These are phyloP conservation scores for Chalciporus piperatus DNA, from an alignment of 768 basidiomycete genomes.

Conservation along the genomic window DNA sequence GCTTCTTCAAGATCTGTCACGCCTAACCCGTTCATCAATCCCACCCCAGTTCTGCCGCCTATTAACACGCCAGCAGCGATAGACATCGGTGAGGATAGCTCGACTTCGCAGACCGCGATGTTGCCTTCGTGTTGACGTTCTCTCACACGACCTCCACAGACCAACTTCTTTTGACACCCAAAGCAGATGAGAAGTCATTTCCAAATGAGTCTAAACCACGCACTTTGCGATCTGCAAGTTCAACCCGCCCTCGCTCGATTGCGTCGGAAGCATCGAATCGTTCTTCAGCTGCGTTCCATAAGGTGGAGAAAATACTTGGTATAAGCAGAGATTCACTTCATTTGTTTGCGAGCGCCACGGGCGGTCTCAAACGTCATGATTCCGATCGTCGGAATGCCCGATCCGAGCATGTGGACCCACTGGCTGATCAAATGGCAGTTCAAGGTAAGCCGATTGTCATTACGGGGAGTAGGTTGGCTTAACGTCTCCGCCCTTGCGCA, in stretches of 20 bases:
- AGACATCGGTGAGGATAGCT: conserved; percentile 14
- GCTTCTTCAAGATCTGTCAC: conserved; percentile 21
- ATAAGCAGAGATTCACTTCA: conserved; percentile 30
- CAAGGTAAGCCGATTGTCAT: conserved; percentile 20
- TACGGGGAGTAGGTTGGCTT: not conserved
- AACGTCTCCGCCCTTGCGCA: not conserved
- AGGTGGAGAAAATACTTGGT: conserved; percentile 34
- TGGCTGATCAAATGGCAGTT: conserved; percentile 15
- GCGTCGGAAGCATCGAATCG: conserved; percentile 14
- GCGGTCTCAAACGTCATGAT: conserved; percentile 8
- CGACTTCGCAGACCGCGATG: too few species aligned
- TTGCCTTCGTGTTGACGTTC: not conserved
- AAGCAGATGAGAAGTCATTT: not conserved
- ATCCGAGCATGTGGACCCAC: conserved; percentile 8
- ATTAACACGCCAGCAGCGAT: conserved; percentile 2
- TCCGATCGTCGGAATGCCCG: conserved; percentile 15
- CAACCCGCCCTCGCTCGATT: conserved; percentile 1
- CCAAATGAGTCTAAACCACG: not conserved
- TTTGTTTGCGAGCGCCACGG: conserved; percentile 23
- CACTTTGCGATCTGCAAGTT: conserved; percentile 5
- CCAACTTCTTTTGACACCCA: conserved; percentile 10
- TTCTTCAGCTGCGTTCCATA: conserved; percentile 27
- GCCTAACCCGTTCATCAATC: conserved; percentile 38
- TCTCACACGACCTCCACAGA: conserved; percentile 11
- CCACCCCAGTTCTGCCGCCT: conserved; percentile 26